phyloP scores from a whole-genome alignment of 2,329 filamentous ascomycete genomes.

The Chrysoporthe austroafricana region DNA sequence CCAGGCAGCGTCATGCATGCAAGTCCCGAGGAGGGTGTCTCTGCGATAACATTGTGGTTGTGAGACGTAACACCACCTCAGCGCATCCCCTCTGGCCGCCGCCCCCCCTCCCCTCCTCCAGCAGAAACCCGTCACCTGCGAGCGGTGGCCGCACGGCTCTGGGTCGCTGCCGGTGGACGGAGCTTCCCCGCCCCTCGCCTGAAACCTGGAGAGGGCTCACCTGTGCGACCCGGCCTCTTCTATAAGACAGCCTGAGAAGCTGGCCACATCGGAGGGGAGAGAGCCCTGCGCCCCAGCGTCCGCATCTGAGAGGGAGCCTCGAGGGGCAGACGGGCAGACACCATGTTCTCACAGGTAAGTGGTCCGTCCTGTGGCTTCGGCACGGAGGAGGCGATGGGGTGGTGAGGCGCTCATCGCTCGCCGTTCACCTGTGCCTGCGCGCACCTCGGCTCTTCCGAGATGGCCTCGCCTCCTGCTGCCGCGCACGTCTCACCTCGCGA shows the following conservation, averaged over 20 bases:
- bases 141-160: no score
- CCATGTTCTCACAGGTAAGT: conserved; percentile 30
- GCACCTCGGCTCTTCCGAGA: neutral
- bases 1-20: neutral
- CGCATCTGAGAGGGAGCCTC: neutral
- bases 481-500: neutral
- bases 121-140: no score
- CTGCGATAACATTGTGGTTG: neutral
- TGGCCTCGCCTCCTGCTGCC: neutral
- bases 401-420: neutral
- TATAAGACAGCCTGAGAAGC: neutral
- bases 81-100: neutral
- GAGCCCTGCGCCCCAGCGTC: neutral
- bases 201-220: no score
- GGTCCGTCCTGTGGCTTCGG: neutral
- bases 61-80: neutral
- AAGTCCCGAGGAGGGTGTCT: conserved; percentile 1
- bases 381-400: neutral
- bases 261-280: neutral
- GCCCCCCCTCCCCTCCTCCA: no score
- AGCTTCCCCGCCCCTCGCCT: no score
- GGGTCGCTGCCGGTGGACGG: no score
- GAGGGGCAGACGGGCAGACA: neutral
- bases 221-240: no score
- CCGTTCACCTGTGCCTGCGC: neutral